phyloP scores from a whole-genome alignment of 2,329 filamentous ascomycete genomes.

The Chrysosporium queenslandicum region DNA sequence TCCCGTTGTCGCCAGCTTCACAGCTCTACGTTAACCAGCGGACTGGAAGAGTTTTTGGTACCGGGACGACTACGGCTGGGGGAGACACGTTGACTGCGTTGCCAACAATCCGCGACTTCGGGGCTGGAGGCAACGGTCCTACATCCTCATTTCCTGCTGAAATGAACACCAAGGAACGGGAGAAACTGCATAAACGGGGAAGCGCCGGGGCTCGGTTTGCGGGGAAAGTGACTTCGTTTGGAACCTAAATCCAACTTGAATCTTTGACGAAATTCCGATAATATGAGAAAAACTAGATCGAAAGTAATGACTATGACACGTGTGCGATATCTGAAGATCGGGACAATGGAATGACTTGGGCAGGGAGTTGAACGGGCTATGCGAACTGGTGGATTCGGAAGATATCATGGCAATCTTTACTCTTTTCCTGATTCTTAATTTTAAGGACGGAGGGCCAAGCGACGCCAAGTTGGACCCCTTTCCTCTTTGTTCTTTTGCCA shows the following conservation, averaged over 20 bases:
- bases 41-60: conserved; percentile 36
- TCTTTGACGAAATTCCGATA: neutral
- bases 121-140: conserved; percentile 14
- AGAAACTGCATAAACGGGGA: conserved; percentile 67
- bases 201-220: conserved; percentile 64
- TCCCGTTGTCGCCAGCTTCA: conserved; percentile 72
- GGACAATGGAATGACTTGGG: conserved; percentile 1
- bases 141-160: conserved; percentile 20
- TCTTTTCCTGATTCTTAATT: neutral
- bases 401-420: neutral
- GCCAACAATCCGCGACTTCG: conserved; percentile 41
- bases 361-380: conserved; percentile 1
- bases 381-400: neutral
- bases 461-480: neutral
- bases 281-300: neutral
- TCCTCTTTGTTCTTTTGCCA: neutral
- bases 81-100: conserved; percentile 55
- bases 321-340: neutral
- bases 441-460: neutral
- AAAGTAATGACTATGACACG: conserved; percentile 7
- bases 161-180: conserved; percentile 46
- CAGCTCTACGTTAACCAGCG: conserved; percentile 78
- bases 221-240: conserved; percentile 38
- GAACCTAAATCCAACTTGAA: conserved; percentile 11
- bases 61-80: conserved; percentile 19